A percentile compares a stretch with the other conserved stretches of the same genome.
These are phyloP conservation scores for Ailanthus altissimus DNA, from an alignment of 345 rosid genomes.

Conservation along the genomic window DNA sequence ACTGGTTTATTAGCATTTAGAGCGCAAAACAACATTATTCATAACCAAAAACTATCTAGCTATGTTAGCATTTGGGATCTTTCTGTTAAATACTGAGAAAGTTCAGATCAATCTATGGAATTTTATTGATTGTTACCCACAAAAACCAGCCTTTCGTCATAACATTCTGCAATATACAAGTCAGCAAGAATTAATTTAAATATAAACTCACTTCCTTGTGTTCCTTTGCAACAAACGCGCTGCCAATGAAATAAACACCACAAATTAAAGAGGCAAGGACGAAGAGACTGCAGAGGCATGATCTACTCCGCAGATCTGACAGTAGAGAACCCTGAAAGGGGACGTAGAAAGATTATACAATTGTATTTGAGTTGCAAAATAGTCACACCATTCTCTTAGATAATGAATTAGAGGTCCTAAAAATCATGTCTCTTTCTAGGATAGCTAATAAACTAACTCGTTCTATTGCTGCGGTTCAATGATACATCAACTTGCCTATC, in stretches of 20 bases:
- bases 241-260: constrained; percentile 59
- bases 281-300: constrained; percentile 57
- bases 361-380: background rate
- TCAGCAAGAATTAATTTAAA: constrained; percentile 4
- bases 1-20: no score
- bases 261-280: constrained; percentile 48
- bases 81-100: background rate
- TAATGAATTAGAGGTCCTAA: background rate
- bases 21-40: no score
- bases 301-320: constrained; percentile 49
- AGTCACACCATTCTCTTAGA: background rate
- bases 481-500: background rate
- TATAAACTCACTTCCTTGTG: constrained; percentile 56
- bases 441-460: background rate
- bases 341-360: background rate
- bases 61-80: background rate
- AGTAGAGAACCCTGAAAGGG: constrained; percentile 40
- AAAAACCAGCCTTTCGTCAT: background rate
- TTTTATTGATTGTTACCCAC: background rate
- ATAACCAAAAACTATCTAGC: no score
- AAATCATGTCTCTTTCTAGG: background rate
- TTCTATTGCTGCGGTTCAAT: no score
- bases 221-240: constrained; percentile 45
- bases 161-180: background rate
- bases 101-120: background rate